Conservation (phyloP, 2,329 filamentous ascomycete genomes). For the Talaromyces atroroseus region DNA sequence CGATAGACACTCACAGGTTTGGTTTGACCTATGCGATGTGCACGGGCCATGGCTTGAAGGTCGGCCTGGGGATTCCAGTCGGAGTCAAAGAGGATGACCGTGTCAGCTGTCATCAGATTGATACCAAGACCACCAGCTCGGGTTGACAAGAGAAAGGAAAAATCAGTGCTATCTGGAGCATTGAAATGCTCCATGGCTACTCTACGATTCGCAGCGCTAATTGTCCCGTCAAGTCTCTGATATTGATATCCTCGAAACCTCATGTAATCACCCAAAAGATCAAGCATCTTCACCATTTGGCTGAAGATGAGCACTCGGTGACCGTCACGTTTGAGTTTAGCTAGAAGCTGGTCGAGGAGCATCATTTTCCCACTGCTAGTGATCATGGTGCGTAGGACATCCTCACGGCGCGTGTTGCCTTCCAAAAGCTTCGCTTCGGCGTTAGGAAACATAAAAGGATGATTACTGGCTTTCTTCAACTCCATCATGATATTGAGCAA, state of each 20-base stretch:
- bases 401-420: slow-evolving; percentile 75
- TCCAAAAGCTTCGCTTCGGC: slow-evolving; percentile 84
- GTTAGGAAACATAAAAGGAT: slow-evolving; percentile 95
- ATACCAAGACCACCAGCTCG: slow-evolving; percentile 96
- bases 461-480: slow-evolving; percentile 97
- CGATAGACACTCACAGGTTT: slow-evolving; percentile 94
- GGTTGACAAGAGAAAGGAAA: slow-evolving; percentile 92
- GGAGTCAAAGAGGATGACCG: slow-evolving; percentile 94
- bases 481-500: slow-evolving; percentile 99
- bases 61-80: slow-evolving; percentile 97
- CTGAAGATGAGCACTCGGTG: slow-evolving; percentile 98
- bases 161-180: slow-evolving; percentile 89
- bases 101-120: slow-evolving; percentile 98
- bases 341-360: slow-evolving; percentile 89
- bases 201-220: slow-evolving; percentile 77
- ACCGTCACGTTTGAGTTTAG: slow-evolving; percentile 86
- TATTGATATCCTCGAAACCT: slow-evolving; percentile 90
- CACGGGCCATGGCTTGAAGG: slow-evolving; percentile 95
- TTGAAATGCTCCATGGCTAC: slow-evolving; percentile 99
- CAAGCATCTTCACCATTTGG: slow-evolving; percentile 98
- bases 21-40: slow-evolving; percentile 95
- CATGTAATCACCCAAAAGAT: slow-evolving; percentile 91
- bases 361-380: slow-evolving; percentile 99
- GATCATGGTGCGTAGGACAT: slow-evolving; percentile 86
- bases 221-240: slow-evolving; percentile 91